Evolutionary conservation across 768 basidiomycete species (phyloP), one percentile per base, ranked within the genome.

Genomic region (Pleurotus djamor): DNA sequence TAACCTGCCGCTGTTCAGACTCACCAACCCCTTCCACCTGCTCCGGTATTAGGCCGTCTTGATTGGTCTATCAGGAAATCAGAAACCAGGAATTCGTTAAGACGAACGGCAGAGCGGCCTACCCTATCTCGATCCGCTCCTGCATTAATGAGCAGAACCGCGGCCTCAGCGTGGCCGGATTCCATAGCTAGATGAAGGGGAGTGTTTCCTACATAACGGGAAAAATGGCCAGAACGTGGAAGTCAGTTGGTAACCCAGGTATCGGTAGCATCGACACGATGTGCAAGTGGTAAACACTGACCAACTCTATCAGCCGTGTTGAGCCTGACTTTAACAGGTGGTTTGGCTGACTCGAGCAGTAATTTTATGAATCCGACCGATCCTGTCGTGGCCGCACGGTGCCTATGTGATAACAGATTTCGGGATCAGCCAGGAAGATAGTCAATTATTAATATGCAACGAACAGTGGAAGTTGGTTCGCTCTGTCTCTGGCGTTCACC

Each of bases 141-240:
- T 48, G 94, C 96, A 69, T 96, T 93, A 60, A 99, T 96, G 52
- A 99, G 81, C 52, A 91, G 71, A 2, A 94, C 91, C 8, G 96
- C 96, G 13, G 87, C 91, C 69, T 94, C 88, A 12, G 92, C 96
- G 68, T 98, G 92, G 14, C 89, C 96, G 57, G 92, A 94, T 67
- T 99, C 96, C 89, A 99, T 91, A 14, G 96, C 96, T 35, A 99
- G 84, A 79, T 99, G 97, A 38, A 99, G 76, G 2, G 97, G 94
- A 1, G 97, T 98, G 68, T 98, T 97, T 52, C 96, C 96, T 92
- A n/a, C n/a, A n/a, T n/a, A 67, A 56, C 56, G 58, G 65, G 54
- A 58, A n/a, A 28, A 28, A 28, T 28, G 21, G 21, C 21, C 21
- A 28, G 21, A 28, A 28, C 21, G 21, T 28, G 21, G 21, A 28